A percentile compares a stretch with the other conserved stretches of the same genome.
These are phyloP conservation scores for Haberlea rhodopensis DNA, from an alignment of 257 asterid species.

Conservation along the genomic window DNA sequence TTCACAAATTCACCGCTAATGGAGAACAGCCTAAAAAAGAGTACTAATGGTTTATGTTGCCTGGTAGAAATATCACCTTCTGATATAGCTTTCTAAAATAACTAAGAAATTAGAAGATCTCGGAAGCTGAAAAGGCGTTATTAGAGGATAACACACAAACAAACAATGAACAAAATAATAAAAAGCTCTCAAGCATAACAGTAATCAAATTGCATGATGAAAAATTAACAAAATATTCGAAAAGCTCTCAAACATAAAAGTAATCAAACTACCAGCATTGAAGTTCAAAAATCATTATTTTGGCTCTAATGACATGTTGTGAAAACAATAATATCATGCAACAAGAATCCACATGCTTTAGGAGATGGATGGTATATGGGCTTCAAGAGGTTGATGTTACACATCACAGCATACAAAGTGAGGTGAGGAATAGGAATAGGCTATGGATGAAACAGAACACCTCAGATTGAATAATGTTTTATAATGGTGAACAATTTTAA, in stretches of 20 bases:
- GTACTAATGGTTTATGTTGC: no score
- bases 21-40: no score
- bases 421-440: conserved; percentile 3
- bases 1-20: no score
- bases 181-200: neutral
- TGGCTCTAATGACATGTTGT: neutral
- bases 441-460: conserved; percentile 8
- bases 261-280: conserved; percentile 10
- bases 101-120: no score
- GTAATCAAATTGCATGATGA: no score
- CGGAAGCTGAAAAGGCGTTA: no score
- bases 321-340: conserved; percentile 4
- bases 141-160: no score
- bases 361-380: conserved; percentile 7
- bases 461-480: neutral
- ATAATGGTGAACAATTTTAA: neutral
- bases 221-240: neutral
- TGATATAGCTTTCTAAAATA: no score
- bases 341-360: conserved; percentile 2
- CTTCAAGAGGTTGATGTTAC: conserved; percentile 9
- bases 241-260: conserved; percentile 8
- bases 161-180: neutral
- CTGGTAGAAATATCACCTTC: no score
- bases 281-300: conserved; percentile 1
- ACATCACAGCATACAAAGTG: neutral